Conservation (phyloP, 2,329 filamentous ascomycete species). For the Talaromyces pinophilus region DNA sequence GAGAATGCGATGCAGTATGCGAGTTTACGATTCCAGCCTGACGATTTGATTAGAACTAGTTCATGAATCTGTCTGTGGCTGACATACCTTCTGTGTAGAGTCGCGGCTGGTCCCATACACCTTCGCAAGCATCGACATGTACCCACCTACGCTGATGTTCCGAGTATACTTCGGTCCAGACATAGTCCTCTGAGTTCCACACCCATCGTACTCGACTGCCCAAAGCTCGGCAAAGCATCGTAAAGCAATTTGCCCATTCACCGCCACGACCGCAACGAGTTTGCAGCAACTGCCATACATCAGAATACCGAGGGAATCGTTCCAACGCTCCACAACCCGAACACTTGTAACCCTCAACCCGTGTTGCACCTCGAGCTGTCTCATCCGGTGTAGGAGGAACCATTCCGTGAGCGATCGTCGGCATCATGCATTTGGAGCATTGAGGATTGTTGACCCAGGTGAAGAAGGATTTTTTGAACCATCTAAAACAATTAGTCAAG, state of each 20-base stretch:
- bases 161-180: slow-evolving; percentile 97
- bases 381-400: slow-evolving; percentile 85
- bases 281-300: slow-evolving; percentile 89
- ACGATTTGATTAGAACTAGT: slow-evolving; percentile 13
- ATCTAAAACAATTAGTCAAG: slow-evolving; percentile 54
- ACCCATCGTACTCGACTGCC: slow-evolving; percentile 93
- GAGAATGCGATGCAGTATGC: slow-evolving; percentile 97
- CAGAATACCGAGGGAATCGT: slow-evolving; percentile 89
- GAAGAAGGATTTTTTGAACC: slow-evolving; percentile 96
- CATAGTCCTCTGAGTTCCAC: slow-evolving; percentile 96
- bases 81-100: slow-evolving; percentile 79
- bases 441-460: slow-evolving; percentile 94
- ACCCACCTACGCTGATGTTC: slow-evolving; percentile 92
- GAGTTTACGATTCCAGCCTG: slow-evolving; percentile 91
- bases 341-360: slow-evolving; percentile 89
- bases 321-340: slow-evolving; percentile 75
- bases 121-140: slow-evolving; percentile 94
- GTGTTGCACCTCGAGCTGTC: slow-evolving; percentile 78
- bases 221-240: slow-evolving; percentile 93
- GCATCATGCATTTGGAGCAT: slow-evolving; percentile 77
- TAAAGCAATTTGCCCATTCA: slow-evolving; percentile 98
- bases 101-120: slow-evolving; percentile 89
- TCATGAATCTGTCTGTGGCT: neutral
- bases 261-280: slow-evolving; percentile 83
- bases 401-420: slow-evolving; percentile 80